Conservation (phyloP, 108 stramenopile genomes). For the Cylindrotheca closterium region DNA sequence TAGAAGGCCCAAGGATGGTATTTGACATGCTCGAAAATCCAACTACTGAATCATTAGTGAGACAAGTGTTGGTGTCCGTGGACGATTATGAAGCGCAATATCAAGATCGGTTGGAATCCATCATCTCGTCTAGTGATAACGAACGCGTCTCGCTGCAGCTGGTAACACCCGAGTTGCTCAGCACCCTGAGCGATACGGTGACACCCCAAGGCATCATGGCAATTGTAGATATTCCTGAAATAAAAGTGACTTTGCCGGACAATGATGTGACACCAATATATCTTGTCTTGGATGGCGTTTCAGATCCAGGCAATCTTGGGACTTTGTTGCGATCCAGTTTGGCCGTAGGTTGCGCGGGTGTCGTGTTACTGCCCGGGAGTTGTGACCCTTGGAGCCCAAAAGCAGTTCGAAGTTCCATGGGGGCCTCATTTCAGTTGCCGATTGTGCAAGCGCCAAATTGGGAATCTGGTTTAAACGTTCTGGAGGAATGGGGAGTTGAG, state of each 20-base stretch:
- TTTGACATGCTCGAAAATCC: slow-evolving; percentile 74
- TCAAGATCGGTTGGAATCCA: background rate
- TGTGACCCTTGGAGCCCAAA: slow-evolving; percentile 90
- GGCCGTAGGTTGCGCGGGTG: slow-evolving; percentile 65
- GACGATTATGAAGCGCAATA: slow-evolving; percentile 22
- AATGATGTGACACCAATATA: slow-evolving; percentile 40
- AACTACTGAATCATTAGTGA: slow-evolving; percentile 50
- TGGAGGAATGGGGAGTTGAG: slow-evolving; percentile 42
- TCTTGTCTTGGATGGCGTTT: slow-evolving; percentile 79
- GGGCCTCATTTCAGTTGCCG: slow-evolving; percentile 79
- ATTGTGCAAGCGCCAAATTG: slow-evolving; percentile 37
- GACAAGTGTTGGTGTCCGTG: slow-evolving; percentile 59
- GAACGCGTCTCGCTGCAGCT: slow-evolving; percentile 28
- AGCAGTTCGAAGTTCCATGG: slow-evolving; percentile 79
- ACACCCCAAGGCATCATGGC: slow-evolving; percentile 84
- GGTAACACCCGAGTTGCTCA: slow-evolving; percentile 64
- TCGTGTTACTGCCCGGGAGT: slow-evolving; percentile 67
- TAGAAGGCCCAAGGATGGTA: slow-evolving; percentile 81
- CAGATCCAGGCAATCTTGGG: slow-evolving; percentile 90
- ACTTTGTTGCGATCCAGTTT: slow-evolving; percentile 68
- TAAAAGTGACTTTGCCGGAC: background rate
- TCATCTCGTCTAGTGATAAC: slow-evolving; percentile 23
- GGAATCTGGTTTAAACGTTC: slow-evolving; percentile 26
- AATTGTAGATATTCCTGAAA: slow-evolving; percentile 64
- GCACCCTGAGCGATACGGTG: slow-evolving; percentile 64